Conservation (phyloP, 164 flowering plant genomes). For the Paratinospora sagittata region DNA sequence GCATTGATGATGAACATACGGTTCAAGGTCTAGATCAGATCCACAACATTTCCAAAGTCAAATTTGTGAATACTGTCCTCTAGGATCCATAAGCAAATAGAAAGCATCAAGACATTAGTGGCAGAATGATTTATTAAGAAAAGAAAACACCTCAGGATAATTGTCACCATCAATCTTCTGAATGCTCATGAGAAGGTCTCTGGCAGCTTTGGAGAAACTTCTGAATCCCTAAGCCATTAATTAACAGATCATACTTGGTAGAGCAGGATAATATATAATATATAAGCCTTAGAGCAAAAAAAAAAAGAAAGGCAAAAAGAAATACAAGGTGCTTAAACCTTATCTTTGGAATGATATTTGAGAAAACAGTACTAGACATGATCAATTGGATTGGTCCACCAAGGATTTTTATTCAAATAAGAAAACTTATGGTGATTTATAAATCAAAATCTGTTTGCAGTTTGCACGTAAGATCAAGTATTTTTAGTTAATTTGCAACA, state of each 20-base stretch:
- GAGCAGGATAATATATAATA: background rate
- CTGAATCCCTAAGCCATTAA: slow-evolving; percentile 58
- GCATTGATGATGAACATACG: slow-evolving; percentile 97
- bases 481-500: background rate
- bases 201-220: slow-evolving; percentile 71
- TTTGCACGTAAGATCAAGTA: background rate
- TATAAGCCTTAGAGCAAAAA: background rate
- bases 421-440: background rate
- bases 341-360: background rate
- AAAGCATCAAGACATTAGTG: background rate
- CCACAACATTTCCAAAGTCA: background rate
- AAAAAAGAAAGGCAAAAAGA: background rate
- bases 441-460: no score
- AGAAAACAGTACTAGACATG: background rate
- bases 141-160: slow-evolving; percentile 75
- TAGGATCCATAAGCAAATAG: background rate
- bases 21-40: slow-evolving; percentile 46
- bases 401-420: background rate
- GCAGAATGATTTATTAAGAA: background rate
- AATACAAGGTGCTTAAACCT: background rate
- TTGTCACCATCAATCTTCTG: slow-evolving; percentile 90
- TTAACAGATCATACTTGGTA: slow-evolving; percentile 3
- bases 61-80: background rate
- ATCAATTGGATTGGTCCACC: background rate
- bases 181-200: slow-evolving; percentile 68